phyloP scores from a whole-genome alignment of 495 filamentous ascomycete species.

The Neurospora discreta region DNA sequence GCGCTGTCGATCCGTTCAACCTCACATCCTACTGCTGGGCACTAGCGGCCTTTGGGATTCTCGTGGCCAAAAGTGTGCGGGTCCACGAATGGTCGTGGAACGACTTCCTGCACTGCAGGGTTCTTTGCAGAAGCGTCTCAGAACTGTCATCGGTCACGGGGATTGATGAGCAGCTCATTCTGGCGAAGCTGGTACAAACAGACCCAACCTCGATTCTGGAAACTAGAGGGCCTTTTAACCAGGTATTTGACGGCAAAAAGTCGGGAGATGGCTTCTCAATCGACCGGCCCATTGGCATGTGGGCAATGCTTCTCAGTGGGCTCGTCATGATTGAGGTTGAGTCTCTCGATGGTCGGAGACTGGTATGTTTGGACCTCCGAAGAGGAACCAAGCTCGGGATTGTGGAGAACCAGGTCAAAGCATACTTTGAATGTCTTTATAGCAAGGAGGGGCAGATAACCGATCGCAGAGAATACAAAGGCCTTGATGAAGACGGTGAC shows the following conservation, averaged over 20 bases:
- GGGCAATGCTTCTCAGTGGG: constrained; percentile 16
- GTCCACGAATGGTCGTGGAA: constrained; percentile 27
- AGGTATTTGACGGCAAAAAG: too few relatives aligned
- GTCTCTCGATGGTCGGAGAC: neutral
- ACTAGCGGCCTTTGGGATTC: constrained; percentile 19
- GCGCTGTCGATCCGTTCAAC: constrained; percentile 26
- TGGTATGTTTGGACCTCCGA: neutral
- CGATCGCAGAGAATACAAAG: too few relatives aligned
- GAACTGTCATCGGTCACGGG: constrained; percentile 21
- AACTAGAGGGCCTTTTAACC: too few relatives aligned
- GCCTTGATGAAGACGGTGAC: too few relatives aligned
- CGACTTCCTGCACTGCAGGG: constrained; percentile 18
- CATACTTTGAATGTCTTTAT: too few relatives aligned
- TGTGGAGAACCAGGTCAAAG: too few relatives aligned
- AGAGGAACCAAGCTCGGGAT: too few relatives aligned
- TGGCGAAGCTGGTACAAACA: constrained; percentile 23
- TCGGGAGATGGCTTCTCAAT: constrained; percentile 26
- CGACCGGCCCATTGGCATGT: constrained; percentile 13
- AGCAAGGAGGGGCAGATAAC: too few relatives aligned
- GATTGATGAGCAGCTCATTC: constrained; percentile 18
- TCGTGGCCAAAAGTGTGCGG: constrained; percentile 17
- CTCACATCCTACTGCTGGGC: constrained; percentile 24
- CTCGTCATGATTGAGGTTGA: constrained; percentile 19
- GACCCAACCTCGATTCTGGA: too few relatives aligned
- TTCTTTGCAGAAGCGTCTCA: constrained; percentile 17